These are phyloP conservation scores for Jacaranda mimosifolia DNA, from an alignment of 257 asterid genomes.

Conservation along the genomic window DNA sequence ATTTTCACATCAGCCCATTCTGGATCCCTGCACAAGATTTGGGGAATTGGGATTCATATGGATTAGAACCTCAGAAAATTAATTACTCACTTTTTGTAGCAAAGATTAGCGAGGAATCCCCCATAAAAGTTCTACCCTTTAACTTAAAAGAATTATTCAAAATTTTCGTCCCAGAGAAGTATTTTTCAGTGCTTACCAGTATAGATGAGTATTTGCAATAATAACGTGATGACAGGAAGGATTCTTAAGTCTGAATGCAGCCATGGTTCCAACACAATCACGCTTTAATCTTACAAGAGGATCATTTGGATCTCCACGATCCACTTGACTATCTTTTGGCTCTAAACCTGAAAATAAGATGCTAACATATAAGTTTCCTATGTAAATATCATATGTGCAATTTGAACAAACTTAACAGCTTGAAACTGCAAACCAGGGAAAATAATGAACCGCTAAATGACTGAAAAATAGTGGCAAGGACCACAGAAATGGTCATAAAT, in stretches of 20 bases:
- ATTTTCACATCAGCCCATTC: conserved; percentile 89
- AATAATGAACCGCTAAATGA: neutral
- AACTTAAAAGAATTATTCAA: neutral
- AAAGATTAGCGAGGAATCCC: neutral
- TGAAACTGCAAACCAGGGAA: too few species aligned
- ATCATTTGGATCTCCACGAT: conserved; percentile 76
- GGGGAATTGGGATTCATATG: neutral
- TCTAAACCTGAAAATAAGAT: conserved; percentile 48
- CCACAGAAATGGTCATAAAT: neutral
- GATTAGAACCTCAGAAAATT: conserved; percentile 7
- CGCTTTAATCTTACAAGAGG: conserved; percentile 91
- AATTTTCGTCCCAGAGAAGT: neutral
- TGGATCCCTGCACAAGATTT: conserved; percentile 81
- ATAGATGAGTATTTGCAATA: conserved; percentile 84
- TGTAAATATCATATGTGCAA: neutral
- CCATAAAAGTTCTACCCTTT: neutral
- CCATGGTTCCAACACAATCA: conserved; percentile 92
- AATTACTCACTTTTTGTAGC: neutral
- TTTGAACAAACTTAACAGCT: neutral
- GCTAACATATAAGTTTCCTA: conserved; percentile 20
- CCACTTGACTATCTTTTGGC: conserved; percentile 46
- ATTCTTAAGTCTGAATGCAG: conserved; percentile 77
- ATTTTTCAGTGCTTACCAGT: conserved; percentile 61
- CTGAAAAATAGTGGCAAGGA: neutral
- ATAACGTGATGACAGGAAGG: conserved; percentile 65